Base-by-base conservation (phyloP, 768 basidiomycete genomes). In the Mycena amicta region DNA sequence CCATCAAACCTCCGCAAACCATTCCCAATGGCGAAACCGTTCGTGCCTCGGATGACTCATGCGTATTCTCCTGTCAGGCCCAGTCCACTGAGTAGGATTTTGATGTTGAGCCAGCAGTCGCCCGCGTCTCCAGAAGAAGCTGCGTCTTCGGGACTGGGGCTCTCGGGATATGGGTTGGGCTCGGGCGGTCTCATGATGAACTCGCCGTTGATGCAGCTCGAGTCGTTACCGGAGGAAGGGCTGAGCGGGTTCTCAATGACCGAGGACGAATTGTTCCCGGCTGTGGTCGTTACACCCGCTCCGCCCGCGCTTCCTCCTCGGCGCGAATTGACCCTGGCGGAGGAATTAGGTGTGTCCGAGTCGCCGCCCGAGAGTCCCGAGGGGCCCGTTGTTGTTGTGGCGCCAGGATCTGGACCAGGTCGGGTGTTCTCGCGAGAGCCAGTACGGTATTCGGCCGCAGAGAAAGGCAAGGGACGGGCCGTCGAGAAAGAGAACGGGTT, bases 1-100 rank as follows among this genome's bases (percentile, higher is more conserved):
- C 57, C 61, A 15, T 50, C 63, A 29, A 64, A 68, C 47, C 73
- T 73, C 31, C 75, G 72, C 26, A 77, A 70, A n/a, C 77, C 82
- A 1, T 90, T 88, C 73, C 88, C 88, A 0, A 74, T 87, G 45
- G 88, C 89, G 2, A 92, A 89, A 66, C 89, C 90, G 12, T 74
- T 87, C 50, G 86, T 83, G 2, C 72, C 78, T 53, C 84, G 80
- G 55, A 89, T 90, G 86, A 78, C 83, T 3, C 91, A 93, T 61
- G 89, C 90, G 0, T 93, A 93, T 61, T 92, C 92, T 0, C 91
- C 91, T 27, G 86, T 77, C 2, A 87, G 85, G 69, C 91, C 92
- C 0, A 92, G 89, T 61, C 91, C 91, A 2, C 77, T 93, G 29
- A 91, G 89, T 59, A 82, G 90, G 12, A 91, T 93, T 53, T 77